These are phyloP conservation scores for Panicum hallii DNA, from an alignment of 202 grass and related monocot genomes.

Conservation along the genomic window DNA sequence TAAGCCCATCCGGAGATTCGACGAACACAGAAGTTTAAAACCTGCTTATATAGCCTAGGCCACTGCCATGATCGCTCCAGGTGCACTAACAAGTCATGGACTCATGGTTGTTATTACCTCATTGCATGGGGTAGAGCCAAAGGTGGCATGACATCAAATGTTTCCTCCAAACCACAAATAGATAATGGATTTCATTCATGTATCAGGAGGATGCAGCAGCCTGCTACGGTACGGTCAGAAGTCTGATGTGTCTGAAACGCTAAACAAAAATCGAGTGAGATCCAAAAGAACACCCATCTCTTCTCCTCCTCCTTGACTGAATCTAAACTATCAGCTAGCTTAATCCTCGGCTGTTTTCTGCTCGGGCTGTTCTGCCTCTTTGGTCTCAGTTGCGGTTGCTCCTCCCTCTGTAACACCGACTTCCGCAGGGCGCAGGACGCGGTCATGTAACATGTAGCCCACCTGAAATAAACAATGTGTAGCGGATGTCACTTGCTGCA, in stretches of 20 bases:
- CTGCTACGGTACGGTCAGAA: neutral
- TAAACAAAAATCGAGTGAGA: neutral
- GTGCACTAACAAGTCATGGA: neutral
- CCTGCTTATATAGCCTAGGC: no score
- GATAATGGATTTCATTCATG: no score
- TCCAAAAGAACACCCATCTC: neutral
- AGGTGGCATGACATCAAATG: neutral
- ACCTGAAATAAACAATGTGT: slow-evolving; percentile 46
- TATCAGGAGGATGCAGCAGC: neutral
- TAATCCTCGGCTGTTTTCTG: slow-evolving; percentile 40
- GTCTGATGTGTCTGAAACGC: neutral
- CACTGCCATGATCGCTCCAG: no score
- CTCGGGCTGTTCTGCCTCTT: slow-evolving; percentile 34
- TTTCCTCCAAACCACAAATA: neutral
- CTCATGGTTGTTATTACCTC: neutral
- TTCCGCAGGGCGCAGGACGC: slow-evolving; percentile 71
- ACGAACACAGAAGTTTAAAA: no score
- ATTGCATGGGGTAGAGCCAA: neutral
- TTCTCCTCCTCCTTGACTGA: neutral
- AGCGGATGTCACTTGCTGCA: neutral
- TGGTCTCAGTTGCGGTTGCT: neutral
- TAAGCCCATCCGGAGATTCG: no score
- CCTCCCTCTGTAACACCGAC: slow-evolving; percentile 61
- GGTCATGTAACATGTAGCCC: slow-evolving; percentile 78
- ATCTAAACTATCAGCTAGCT: neutral